Evolutionary conservation across 2,329 filamentous ascomycete species (phyloP).

Genomic region (Talaromyces sp.): DNA sequence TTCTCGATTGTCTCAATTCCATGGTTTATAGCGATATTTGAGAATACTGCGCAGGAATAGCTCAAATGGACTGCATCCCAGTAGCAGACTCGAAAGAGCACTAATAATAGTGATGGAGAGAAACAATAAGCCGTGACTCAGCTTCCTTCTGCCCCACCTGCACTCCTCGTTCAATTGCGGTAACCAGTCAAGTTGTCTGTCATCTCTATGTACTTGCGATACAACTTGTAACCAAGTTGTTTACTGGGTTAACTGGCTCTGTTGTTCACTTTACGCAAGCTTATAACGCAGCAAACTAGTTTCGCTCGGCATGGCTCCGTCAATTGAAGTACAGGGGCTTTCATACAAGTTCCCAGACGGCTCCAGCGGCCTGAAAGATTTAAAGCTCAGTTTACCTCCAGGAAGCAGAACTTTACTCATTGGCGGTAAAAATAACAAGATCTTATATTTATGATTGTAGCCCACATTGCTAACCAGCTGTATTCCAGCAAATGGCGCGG

Average conservation of each 20-base stretch:
- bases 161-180: background rate
- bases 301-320: constrained; percentile 39
- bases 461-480: constrained; percentile 13
- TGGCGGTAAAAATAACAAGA: constrained; percentile 54
- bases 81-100: background rate
- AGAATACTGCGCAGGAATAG: background rate
- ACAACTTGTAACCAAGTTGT: background rate
- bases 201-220: background rate
- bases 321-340: constrained; percentile 69
- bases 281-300: background rate
- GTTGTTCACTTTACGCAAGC: background rate
- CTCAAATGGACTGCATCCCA: background rate
- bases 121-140: background rate
- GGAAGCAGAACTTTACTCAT: constrained; percentile 86
- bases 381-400: constrained; percentile 72
- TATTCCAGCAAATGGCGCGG: constrained; percentile 75
- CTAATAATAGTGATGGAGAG: background rate
- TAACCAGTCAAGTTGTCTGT: background rate
- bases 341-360: constrained; percentile 88
- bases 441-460: background rate
- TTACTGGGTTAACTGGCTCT: background rate
- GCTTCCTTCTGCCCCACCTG: background rate
- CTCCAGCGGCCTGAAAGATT: constrained; percentile 68
- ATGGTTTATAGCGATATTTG: background rate
- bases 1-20: background rate